Evolutionary conservation across 768 basidiomycete genomes (phyloP).

Genomic region (Nidularia pulvinata): DNA sequence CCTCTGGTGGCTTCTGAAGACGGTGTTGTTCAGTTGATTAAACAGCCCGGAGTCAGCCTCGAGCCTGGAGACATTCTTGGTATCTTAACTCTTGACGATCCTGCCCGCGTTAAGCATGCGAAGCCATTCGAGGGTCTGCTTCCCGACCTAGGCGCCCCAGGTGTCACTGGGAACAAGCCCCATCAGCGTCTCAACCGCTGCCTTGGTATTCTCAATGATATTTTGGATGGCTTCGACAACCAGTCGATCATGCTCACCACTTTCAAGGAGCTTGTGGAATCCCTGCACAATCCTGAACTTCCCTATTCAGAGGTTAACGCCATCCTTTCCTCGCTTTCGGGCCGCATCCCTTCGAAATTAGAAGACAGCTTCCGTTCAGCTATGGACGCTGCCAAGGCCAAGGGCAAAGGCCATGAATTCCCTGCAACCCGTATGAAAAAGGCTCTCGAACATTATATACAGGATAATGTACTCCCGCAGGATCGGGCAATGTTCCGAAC

Average conservation of each 20-base stretch:
- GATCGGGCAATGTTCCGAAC: constrained; percentile 81
- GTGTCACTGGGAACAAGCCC: constrained; percentile 85
- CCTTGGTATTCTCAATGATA: constrained; percentile 80
- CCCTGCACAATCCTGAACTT: constrained; percentile 83
- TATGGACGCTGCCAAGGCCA: constrained; percentile 76
- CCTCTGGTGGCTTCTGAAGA: constrained; percentile 93
- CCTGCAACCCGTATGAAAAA: constrained; percentile 88
- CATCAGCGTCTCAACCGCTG: constrained; percentile 83
- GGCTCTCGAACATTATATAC: constrained; percentile 80
- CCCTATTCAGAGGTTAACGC: constrained; percentile 86
- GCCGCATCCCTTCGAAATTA: constrained; percentile 90
- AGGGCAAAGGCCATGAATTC: constrained; percentile 82
- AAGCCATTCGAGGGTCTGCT: constrained; percentile 97
- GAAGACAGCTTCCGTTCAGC: constrained; percentile 83
- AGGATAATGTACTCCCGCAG: constrained; percentile 76
- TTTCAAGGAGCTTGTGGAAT: constrained; percentile 82
- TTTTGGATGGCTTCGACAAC: constrained; percentile 97
- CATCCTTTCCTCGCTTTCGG: constrained; percentile 86
- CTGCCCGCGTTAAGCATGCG: constrained; percentile 94
- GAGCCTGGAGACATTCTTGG: constrained; percentile 98
- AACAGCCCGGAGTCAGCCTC: constrained; percentile 96
- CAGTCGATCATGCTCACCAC: constrained; percentile 87
- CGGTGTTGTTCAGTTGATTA: constrained; percentile 93
- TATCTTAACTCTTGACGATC: constrained; percentile 95
- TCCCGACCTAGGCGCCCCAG: constrained; percentile 84